Conservation (phyloP, 768 basidiomycete genomes). For the Serendipita indica region DNA sequence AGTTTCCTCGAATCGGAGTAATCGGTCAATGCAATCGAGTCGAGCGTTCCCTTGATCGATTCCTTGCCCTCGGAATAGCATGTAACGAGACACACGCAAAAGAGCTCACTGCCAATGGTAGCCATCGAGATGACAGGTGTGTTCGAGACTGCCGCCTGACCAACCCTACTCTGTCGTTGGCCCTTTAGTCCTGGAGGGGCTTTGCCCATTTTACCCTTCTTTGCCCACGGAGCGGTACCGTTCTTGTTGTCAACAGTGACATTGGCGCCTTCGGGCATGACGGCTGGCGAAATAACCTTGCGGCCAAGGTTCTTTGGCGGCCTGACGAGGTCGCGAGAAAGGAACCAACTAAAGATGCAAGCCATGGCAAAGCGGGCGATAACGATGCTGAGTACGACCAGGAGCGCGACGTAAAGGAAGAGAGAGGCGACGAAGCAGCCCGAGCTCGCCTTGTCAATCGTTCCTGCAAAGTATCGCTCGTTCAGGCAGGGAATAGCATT, state of each 20-base stretch:
- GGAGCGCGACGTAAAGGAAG: slow-evolving; percentile 77
- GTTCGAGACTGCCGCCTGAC: slow-evolving; percentile 19
- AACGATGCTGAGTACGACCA: slow-evolving; percentile 83
- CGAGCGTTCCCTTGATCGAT: slow-evolving; percentile 77
- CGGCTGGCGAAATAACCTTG: slow-evolving; percentile 82
- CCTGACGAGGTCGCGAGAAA: slow-evolving; percentile 67
- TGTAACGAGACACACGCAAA: slow-evolving; percentile 88
- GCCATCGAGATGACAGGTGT: slow-evolving; percentile 63
- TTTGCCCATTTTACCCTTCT: slow-evolving; percentile 29
- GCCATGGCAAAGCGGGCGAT: slow-evolving; percentile 92
- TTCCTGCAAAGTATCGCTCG: slow-evolving; percentile 79
- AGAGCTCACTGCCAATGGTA: slow-evolving; percentile 89
- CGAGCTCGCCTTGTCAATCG: slow-evolving; percentile 91
- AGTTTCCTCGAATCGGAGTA: slow-evolving; percentile 90
- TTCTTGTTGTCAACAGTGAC: slow-evolving; percentile 78
- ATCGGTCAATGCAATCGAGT: slow-evolving; percentile 78
- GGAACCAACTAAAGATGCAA: slow-evolving; percentile 91
- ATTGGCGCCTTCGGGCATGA: slow-evolving; percentile 94
- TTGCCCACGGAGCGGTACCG: slow-evolving; percentile 90
- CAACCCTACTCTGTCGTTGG: not conserved
- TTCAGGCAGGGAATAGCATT: slow-evolving; percentile 65
- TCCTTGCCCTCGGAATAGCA: slow-evolving; percentile 98
- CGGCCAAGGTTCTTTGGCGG: slow-evolving; percentile 66
- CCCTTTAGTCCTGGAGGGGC: slow-evolving; percentile 1
- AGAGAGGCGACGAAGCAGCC: slow-evolving; percentile 87